Percentiles rank a stretch among this genome's conserved stretches.
phyloP scores from a whole-genome alignment of 495 filamentous ascomycete genomes.

The Aeminium ludgeri region DNA sequence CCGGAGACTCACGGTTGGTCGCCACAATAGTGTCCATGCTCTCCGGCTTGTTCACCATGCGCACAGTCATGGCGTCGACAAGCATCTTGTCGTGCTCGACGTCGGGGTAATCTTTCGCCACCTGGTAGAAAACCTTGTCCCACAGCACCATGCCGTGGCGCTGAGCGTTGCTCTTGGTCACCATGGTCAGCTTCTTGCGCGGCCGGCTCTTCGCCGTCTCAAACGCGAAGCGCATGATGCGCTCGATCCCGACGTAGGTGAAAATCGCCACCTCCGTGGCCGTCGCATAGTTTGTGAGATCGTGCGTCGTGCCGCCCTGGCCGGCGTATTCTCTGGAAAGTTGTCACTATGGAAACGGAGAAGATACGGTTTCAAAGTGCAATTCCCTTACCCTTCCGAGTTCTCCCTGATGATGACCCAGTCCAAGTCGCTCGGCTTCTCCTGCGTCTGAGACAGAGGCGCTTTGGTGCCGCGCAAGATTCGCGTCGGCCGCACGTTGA shows the following conservation, averaged over 20 bases:
- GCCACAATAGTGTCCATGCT: slow-evolving; percentile 28
- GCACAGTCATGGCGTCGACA: slow-evolving; percentile 28
- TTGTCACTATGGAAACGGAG: no score
- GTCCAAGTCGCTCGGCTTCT: slow-evolving; percentile 19
- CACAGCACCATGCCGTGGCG: slow-evolving; percentile 29
- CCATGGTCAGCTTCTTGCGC: slow-evolving; percentile 27
- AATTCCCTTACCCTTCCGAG: no score
- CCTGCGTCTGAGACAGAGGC: slow-evolving; percentile 16
- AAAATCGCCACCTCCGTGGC: slow-evolving; percentile 28
- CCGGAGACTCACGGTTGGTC: slow-evolving; percentile 20
- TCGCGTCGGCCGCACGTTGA: slow-evolving; percentile 26
- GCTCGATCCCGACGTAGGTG: slow-evolving; percentile 24
- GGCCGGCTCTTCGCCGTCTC: slow-evolving; percentile 22
- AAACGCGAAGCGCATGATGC: slow-evolving; percentile 28
- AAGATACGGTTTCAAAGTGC: no score
- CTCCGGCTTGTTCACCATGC: slow-evolving; percentile 26
- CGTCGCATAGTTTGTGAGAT: slow-evolving; percentile 15
- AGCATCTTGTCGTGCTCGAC: slow-evolving; percentile 28
- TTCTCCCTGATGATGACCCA: slow-evolving; percentile 30
- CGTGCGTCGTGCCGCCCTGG: slow-evolving; percentile 24
- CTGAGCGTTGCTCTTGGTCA: slow-evolving; percentile 29
- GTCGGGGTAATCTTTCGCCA: slow-evolving; percentile 22
- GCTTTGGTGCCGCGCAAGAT: slow-evolving; percentile 22
- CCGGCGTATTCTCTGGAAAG: slow-evolving; percentile 28
- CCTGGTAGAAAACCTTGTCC: slow-evolving; percentile 25